Base-by-base conservation (phyloP, 805 yeast genomes). In the Candida nitratophila region DNA sequence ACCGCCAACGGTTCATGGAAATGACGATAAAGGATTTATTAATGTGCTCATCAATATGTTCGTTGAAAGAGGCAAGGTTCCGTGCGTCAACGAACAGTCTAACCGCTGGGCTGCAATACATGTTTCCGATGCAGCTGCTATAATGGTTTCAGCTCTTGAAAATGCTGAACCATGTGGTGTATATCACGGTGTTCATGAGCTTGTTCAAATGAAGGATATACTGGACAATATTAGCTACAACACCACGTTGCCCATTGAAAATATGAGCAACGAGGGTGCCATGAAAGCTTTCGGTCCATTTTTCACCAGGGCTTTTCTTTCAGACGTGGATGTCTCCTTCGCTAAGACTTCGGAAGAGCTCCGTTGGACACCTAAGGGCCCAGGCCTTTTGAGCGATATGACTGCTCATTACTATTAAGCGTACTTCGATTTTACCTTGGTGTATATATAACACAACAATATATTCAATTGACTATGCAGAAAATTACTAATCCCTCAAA, bases 1-100 rank as follows among this genome's bases (percentile, higher is more conserved):
- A 21, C 49, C 66, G 15, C 65, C 68, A 26, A 48, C 61, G 10
- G 67, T 62, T 27, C 71, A 66, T 48, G 73, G 60, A 19, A 51
- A 42, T 14, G 56, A 51, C 1, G 66, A 62, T 40, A 41, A 45
- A 4, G 64, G 52, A 1, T 66, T 65, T 33, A 31, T 61, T 24
- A 50, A 60, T 2, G 11, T 27, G 8, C 38, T 57, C 10, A 41
- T 50, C 3, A 42, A 40, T 29, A 29, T 14, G 8, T 29, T 29
- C 27, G 10, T 10, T 7, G 10, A 10, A 6, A 24, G 10, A 24
- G 64, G 66, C 2, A 42, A 40, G 19, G 52, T 61, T 10, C 43
- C 44, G 4, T 60, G 56, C 39, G 39, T 56, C 9, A 63, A 53
- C 8, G 61, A 56, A 16, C 68, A 66, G 19, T 44, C 47, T 14